Conservation (phyloP, 2,329 filamentous ascomycete species). For the Aspergillus terreus region DNA sequence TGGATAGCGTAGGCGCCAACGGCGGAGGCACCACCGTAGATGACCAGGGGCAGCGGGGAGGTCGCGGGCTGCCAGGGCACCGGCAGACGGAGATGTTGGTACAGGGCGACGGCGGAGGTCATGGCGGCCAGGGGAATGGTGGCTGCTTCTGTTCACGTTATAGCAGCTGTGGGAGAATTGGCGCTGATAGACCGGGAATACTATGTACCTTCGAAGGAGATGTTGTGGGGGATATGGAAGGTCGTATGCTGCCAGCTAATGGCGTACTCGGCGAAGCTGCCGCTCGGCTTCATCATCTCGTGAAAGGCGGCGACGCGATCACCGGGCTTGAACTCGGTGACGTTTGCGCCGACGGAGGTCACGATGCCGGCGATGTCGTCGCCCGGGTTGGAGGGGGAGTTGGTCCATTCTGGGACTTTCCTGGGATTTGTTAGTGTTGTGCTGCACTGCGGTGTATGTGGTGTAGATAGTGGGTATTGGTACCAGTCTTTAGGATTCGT, state of each 20-base stretch:
- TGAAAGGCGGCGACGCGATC: slow-evolving; percentile 51
- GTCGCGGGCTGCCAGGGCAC: slow-evolving; percentile 45
- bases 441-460: not conserved
- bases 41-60: slow-evolving; percentile 36
- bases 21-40: slow-evolving; percentile 50
- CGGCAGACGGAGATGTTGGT: slow-evolving; percentile 45
- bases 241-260: slow-evolving; percentile 51
- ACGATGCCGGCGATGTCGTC: slow-evolving; percentile 53
- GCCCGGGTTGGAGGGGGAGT: slow-evolving; percentile 39
- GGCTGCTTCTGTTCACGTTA: slow-evolving; percentile 42
- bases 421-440: slow-evolving; percentile 25
- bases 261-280: slow-evolving; percentile 56
- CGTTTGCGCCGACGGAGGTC: slow-evolving; percentile 48
- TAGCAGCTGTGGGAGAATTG: too few relatives aligned
- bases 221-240: slow-evolving; percentile 49
- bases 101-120: slow-evolving; percentile 53
- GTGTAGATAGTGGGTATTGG: not conserved
- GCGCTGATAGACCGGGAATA: too few relatives aligned
- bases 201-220: slow-evolving; percentile 48
- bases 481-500: slow-evolving; percentile 48
- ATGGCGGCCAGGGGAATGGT: slow-evolving; percentile 55
- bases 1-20: slow-evolving; percentile 59
- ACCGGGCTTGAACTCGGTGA: slow-evolving; percentile 52
- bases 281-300: slow-evolving; percentile 47
- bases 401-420: slow-evolving; percentile 1